phyloP scores from a whole-genome alignment of 371 early-diverging fungal species.

The Mucor piriformis region DNA sequence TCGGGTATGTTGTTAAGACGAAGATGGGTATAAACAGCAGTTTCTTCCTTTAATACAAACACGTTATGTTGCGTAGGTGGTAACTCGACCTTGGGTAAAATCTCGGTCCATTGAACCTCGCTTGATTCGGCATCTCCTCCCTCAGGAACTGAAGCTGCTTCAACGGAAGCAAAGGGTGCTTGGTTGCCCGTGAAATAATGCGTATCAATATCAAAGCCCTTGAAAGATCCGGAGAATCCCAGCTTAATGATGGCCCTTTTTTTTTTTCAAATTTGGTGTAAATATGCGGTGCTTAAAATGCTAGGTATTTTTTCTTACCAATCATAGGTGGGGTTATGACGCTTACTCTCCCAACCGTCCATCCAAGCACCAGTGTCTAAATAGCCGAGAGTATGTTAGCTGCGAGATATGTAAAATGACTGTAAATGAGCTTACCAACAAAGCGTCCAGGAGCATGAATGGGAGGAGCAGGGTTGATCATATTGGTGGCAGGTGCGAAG shows the following conservation, averaged over 20 bases:
- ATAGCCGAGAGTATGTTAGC: too few relatives aligned
- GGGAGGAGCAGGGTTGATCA: slow-evolving; percentile 76
- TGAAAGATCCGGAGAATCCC: slow-evolving; percentile 80
- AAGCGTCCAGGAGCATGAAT: slow-evolving; percentile 65
- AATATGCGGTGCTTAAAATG: too few relatives aligned
- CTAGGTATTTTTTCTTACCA: slow-evolving; percentile 51
- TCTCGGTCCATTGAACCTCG: slow-evolving; percentile 71
- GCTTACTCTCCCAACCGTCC: slow-evolving; percentile 92
- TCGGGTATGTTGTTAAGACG: slow-evolving; percentile 89
- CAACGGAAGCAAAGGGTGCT: slow-evolving; percentile 75
- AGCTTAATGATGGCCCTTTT: slow-evolving; percentile 76
- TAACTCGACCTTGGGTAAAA: slow-evolving; percentile 72
- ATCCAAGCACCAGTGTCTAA: slow-evolving; percentile 75
- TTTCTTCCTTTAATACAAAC: slow-evolving; percentile 60
- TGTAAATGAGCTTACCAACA: slow-evolving; percentile 43
- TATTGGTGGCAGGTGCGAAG: slow-evolving; percentile 82
- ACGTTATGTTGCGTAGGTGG: slow-evolving; percentile 71
- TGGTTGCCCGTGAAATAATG: slow-evolving; percentile 89
- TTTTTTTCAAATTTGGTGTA: neutral
- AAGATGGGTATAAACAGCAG: slow-evolving; percentile 69
- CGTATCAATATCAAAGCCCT: slow-evolving; percentile 90
- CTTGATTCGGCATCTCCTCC: slow-evolving; percentile 43
- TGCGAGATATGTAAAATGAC: neutral
- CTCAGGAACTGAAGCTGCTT: slow-evolving; percentile 62
- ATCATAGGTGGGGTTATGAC: slow-evolving; percentile 82